Percentiles rank a stretch among this genome's conserved stretches.
Conservation (phyloP, 306 rosid genomes). For the Cercis canadensis region DNA sequence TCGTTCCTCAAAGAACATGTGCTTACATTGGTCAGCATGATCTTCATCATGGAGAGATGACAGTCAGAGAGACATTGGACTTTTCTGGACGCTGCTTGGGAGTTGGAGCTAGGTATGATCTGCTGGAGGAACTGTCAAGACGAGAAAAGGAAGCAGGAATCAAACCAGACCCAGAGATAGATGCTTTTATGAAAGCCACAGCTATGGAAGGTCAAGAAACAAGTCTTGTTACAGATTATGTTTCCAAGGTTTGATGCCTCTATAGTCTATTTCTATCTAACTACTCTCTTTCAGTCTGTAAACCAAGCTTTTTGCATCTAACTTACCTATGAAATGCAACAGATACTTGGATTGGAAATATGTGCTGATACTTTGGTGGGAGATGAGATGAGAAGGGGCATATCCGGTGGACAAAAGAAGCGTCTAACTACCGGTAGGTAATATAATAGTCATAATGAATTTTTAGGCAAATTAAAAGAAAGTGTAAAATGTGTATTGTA, state of each 20-base stretch:
- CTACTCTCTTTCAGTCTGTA: background rate
- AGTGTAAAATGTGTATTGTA: no score
- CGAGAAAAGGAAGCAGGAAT: constrained; percentile 58
- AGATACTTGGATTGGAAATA: constrained; percentile 82
- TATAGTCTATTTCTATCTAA: background rate
- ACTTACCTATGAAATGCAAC: constrained; percentile 16
- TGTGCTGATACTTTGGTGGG: constrained; percentile 88
- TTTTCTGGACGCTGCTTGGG: constrained; percentile 78
- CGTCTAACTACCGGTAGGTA: constrained; percentile 83
- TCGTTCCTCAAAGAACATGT: constrained; percentile 85
- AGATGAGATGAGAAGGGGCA: constrained; percentile 84
- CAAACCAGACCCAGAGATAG: constrained; percentile 73
- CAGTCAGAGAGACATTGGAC: constrained; percentile 72
- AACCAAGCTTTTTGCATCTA: constrained; percentile 2
- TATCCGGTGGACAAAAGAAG: constrained; percentile 90
- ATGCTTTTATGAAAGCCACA: constrained; percentile 81
- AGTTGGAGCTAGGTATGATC: constrained; percentile 67
- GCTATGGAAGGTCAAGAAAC: constrained; percentile 66
- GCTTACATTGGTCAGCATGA: constrained; percentile 87
- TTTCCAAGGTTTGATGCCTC: constrained; percentile 66
- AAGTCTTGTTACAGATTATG: constrained; percentile 66
- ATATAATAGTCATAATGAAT: background rate
- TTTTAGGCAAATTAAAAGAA: no score
- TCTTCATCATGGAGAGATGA: constrained; percentile 82
- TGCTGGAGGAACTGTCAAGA: constrained; percentile 62